Evolutionary conservation across 805 yeast genomes (phyloP), one percentile per base, ranked within the genome.

Genomic region (Candida coleopterorum): DNA sequence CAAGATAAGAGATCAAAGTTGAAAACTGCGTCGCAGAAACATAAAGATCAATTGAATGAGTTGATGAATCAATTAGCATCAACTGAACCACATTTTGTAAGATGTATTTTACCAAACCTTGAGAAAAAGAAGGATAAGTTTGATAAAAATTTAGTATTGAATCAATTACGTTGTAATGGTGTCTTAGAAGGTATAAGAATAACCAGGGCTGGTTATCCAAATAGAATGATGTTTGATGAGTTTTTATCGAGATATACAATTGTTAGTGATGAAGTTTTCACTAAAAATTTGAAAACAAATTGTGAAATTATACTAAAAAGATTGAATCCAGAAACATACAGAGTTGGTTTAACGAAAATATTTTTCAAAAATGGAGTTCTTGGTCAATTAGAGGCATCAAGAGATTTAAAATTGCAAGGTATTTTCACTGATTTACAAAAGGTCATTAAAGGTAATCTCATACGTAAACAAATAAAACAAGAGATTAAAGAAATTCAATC

Each of bases 121-220:
- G 66, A 73, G 30, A 89, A 90, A 54, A 69, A 69, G 34, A 78
- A 96, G 0, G 75, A 75, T 29, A 64, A 68, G 25, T 84, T 93
- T 50, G 87, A 86, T 49, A 86, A 82, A 47, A 63, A 62, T 21
- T 63, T 93, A 17, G 95, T 93, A 6, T 64, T 93, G 30, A 90
- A 85, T 35, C 99, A 93, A 61, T 68, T 93, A 43, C 72, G 96
- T 44, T 93, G 97, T 53, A 93, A 93, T 53, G 99, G 99, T 74
- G 99, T 93, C 11, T 64, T 93, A 35, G 99, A 93, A 68, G 99
- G 99, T 43, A 93, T 93, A 21, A 74, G 98, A 58, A 93, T 93
- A 41, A 96, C 97, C 0, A 75, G 99, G 45, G 87, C 96, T 7
- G 99, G 99, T 2, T 93, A 83, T 58, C 99, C 99, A 4, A 93